Conservation (phyloP, 345 rosid species). For the Camelina hispida region DNA sequence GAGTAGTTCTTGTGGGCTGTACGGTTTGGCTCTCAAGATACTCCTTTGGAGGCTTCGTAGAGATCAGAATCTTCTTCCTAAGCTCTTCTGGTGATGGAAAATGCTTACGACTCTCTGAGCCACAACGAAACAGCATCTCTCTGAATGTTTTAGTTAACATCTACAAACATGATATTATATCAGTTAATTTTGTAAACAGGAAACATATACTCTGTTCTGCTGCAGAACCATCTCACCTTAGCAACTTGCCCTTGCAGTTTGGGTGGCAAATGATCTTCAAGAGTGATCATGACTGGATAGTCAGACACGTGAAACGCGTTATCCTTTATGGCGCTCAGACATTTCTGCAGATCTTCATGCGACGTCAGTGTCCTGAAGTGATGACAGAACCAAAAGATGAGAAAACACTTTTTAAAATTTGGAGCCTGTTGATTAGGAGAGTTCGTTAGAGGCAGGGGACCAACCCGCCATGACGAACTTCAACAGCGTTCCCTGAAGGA, state of each 20-base stretch:
- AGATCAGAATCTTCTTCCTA: slow-evolving; percentile 63
- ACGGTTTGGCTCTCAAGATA: slow-evolving; percentile 45
- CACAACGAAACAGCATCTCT: slow-evolving; percentile 53
- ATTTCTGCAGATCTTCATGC: slow-evolving; percentile 64
- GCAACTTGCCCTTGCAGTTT: slow-evolving; percentile 70
- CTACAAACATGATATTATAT: slow-evolving; percentile 41
- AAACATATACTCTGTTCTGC: slow-evolving; percentile 7
- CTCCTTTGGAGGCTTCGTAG: slow-evolving; percentile 91
- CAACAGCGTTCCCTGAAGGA: slow-evolving; percentile 49
- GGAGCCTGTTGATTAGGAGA: not conserved
- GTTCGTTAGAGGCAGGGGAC: not conserved
- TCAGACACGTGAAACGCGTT: slow-evolving; percentile 67
- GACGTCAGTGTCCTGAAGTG: slow-evolving; percentile 64
- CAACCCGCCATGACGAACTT: slow-evolving; percentile 89
- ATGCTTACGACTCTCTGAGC: slow-evolving; percentile 43
- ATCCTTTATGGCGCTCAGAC: slow-evolving; percentile 65
- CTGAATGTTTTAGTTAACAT: slow-evolving; percentile 60
- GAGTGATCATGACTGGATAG: slow-evolving; percentile 81
- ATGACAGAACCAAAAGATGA: slow-evolving; percentile 24
- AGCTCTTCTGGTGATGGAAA: slow-evolving; percentile 77
- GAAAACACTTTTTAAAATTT: not conserved
- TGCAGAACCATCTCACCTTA: slow-evolving; percentile 45
- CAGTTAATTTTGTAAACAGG: not conserved
- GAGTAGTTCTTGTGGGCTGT: slow-evolving; percentile 27
- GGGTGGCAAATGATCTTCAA: slow-evolving; percentile 77